Evolutionary conservation across 352 stramenopile genomes (phyloP), one percentile per base, ranked within the genome.

Genomic region (Pythium phragmitis): DNA sequence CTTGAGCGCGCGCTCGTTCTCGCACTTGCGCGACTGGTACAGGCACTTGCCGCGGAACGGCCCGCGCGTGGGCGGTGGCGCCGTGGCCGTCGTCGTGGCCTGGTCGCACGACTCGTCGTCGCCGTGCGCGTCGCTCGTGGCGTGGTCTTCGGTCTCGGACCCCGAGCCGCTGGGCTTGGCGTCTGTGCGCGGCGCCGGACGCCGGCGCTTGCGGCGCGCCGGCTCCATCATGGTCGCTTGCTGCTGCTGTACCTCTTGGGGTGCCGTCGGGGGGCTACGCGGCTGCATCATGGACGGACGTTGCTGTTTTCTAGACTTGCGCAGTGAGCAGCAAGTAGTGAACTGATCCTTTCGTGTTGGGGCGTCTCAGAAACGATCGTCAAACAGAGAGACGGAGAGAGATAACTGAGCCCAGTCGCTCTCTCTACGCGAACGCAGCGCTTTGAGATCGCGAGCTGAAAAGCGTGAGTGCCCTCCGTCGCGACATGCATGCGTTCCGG

Each of bases 21-120:
- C 81, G 71, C 83, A 92, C 63, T 90, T 92, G 50, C 82, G 77
- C 34, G 81, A 90, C 61, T 89, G 79, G 55, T 92, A 92, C 26
- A 88, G 57, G 65, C 83, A 92, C 59, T 84, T 84, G 57, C 83
- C 83, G 7, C 83, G 78, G 57, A 76, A 89, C 5, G 71, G 50
- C 1, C 71, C 33, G 21, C 53, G 45, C 37, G 21, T 55, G 42
- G 43, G 2, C 19, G 14, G 2, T 28, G 17, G 28, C 21, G 34
- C 2, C 34, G 61, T 1, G 49, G 69, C 19, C 51, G 68, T 30
- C 59, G 17, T 47, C 12, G 26, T 39, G 34, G 13, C 4, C 39
- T 37, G n/a, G 43, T 50, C n/a, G 43, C 16, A 13, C 17, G n/a
- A 50, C 39, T 17, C 43, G 7, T 13, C 43, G n/a, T 30, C 43